phyloP scores from a whole-genome alignment of 1,139 yeast genomes.

The Candida neerlandica region DNA sequence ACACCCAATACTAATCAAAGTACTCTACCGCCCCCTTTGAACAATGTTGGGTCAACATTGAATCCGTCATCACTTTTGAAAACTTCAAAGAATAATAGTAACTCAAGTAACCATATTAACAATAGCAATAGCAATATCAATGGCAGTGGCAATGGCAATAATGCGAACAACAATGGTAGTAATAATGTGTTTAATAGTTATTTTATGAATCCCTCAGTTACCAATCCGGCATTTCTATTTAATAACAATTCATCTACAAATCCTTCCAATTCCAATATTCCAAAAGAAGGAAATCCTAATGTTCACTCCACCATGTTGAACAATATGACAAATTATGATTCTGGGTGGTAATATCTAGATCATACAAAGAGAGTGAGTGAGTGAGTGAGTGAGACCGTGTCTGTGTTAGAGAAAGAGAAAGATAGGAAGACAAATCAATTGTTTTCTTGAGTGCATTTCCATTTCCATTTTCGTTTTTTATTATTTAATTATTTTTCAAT shows the following conservation, averaged over 20 bases:
- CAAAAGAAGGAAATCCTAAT: constrained; percentile 3
- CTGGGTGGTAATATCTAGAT: background rate
- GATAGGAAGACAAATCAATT: no score
- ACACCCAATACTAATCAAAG: background rate
- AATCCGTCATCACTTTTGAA: constrained; percentile 31
- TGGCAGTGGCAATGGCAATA: background rate
- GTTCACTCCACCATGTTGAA: constrained; percentile 7
- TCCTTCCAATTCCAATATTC: constrained; percentile 2
- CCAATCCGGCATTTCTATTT: constrained; percentile 9
- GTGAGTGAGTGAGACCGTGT: no score
- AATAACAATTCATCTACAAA: constrained; percentile 5
- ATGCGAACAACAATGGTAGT: background rate
- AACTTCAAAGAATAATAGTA: constrained; percentile 14
- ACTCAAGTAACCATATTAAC: constrained; percentile 15
- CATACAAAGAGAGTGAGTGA: background rate
- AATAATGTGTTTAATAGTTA: constrained; percentile 4
- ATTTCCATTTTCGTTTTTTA: background rate
- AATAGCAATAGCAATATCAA: constrained; percentile 8
- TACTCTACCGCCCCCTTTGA: constrained; percentile 20
- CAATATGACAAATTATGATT: constrained; percentile 13
- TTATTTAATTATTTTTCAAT: background rate
- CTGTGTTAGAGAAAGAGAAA: no score
- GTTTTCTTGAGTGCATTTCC: no score
- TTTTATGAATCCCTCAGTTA: constrained; percentile 5
- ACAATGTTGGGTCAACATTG: constrained; percentile 21